phyloP scores from a whole-genome alignment of 2,329 filamentous ascomycete genomes.

The Cordyceps tenuipes region DNA sequence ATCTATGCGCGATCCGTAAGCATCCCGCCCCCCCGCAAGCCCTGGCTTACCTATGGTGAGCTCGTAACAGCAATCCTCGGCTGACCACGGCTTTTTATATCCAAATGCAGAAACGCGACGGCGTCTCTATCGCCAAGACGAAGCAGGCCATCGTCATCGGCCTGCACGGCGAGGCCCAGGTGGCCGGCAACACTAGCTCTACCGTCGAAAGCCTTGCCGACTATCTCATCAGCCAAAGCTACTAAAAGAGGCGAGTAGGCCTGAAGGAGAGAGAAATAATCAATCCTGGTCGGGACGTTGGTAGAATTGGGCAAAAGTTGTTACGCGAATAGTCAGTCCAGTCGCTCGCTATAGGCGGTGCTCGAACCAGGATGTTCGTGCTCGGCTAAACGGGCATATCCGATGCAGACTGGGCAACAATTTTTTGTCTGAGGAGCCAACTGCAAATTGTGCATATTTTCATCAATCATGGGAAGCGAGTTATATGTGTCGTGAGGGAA shows the following conservation, averaged over 20 bases:
- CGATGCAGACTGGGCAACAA: background rate
- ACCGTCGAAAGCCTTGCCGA: conserved; percentile 79
- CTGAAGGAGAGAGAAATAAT: background rate
- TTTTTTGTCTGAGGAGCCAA: conserved; percentile 3
- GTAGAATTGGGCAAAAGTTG: background rate
- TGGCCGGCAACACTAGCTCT: conserved; percentile 67
- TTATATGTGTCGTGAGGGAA: conserved; percentile 7
- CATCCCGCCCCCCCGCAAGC: background rate
- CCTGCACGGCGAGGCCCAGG: conserved; percentile 68
- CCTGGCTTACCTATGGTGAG: background rate
- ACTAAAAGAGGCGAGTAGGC: conserved; percentile 42
- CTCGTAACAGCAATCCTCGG: background rate
- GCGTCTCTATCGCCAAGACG: conserved; percentile 78
- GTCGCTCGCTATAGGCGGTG: background rate
- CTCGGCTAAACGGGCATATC: background rate
- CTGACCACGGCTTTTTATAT: background rate
- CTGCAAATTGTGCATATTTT: conserved; percentile 10
- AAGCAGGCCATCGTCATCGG: conserved; percentile 80
- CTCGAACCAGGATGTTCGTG: background rate
- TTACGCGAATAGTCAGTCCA: background rate
- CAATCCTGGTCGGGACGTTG: background rate
- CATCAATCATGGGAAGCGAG: conserved; percentile 9
- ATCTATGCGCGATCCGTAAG: conserved; percentile 80
- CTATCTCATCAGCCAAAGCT: conserved; percentile 72
- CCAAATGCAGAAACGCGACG: conserved; percentile 56